Evolutionary conservation across 108 stramenopile species (phyloP).

Genomic region (Conticribra weissflogii): DNA sequence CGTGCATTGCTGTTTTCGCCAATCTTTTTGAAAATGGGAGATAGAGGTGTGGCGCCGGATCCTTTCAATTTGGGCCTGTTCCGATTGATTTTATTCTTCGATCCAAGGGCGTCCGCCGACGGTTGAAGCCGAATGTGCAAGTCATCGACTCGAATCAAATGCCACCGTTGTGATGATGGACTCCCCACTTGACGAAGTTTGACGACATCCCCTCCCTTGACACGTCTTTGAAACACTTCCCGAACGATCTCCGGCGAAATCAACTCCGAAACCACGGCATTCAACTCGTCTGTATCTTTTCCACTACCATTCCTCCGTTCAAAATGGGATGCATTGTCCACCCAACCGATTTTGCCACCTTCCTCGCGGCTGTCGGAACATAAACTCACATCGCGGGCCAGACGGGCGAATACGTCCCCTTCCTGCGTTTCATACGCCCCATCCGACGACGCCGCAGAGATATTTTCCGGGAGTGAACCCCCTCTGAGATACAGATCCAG

Average conservation of each 20-base stretch:
- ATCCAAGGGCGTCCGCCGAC: conserved; percentile 2
- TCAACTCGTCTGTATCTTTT: conserved; percentile 12
- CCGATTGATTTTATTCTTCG: conserved; percentile 40
- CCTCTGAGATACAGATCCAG: conserved; percentile 50
- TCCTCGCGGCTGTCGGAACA: conserved; percentile 64
- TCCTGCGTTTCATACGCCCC: conserved; percentile 38
- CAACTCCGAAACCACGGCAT: conserved; percentile 34
- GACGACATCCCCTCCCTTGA: conserved; percentile 82
- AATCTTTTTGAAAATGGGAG: conserved; percentile 36
- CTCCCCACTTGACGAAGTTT: conserved; percentile 44
- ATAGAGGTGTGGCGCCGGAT: conserved; percentile 28
- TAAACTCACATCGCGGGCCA: conserved; percentile 69
- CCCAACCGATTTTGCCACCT: conserved; percentile 79
- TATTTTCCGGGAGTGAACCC: conserved; percentile 10
- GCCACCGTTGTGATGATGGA: conserved; percentile 23
- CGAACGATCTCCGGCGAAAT: conserved; percentile 63
- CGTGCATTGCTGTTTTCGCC: conserved; percentile 22
- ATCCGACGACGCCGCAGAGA: neutral
- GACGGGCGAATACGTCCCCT: conserved; percentile 60
- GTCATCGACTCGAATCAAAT: conserved; percentile 77
- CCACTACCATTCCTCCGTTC: neutral
- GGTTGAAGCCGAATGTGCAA: conserved; percentile 42
- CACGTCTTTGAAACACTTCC: conserved; percentile 62
- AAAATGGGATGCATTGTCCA: conserved; percentile 48
- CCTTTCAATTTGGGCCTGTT: conserved; percentile 38